Evolutionary conservation across 1,284 basidiomycete species (phyloP).

Genomic region (Cryptococcus floricola): DNA sequence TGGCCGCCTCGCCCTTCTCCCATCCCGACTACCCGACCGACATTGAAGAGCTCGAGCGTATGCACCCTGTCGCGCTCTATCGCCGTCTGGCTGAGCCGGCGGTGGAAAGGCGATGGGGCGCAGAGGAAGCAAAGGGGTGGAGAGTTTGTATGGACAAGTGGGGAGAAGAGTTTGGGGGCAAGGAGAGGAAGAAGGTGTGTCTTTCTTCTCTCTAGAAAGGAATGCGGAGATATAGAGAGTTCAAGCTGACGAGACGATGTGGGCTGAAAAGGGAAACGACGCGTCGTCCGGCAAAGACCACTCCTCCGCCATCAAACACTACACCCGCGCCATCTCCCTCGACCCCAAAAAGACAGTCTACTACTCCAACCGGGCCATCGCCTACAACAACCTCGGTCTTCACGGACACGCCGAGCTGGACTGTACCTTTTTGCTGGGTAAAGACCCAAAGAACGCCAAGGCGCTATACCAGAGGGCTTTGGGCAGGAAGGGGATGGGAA

Average conservation of each 20-base stretch:
- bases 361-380: slow-evolving; percentile 49
- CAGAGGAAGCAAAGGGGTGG: slow-evolving; percentile 34
- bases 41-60: slow-evolving; percentile 36
- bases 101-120: slow-evolving; percentile 20
- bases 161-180: slow-evolving; percentile 47
- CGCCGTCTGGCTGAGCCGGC: slow-evolving; percentile 43
- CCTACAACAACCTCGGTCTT: slow-evolving; percentile 42
- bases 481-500: slow-evolving; percentile 38
- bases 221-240: no score
- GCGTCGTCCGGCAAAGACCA: slow-evolving; percentile 35
- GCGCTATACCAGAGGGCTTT: slow-evolving; percentile 47
- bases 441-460: slow-evolving; percentile 47
- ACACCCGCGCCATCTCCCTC: slow-evolving; percentile 48
- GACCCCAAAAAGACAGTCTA: slow-evolving; percentile 50
- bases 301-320: slow-evolving; percentile 38
- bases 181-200: slow-evolving; percentile 44
- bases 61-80: slow-evolving; percentile 48
- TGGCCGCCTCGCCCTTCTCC: slow-evolving; percentile 45
- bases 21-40: slow-evolving; percentile 43
- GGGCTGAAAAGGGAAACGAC: slow-evolving; percentile 39
- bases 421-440: slow-evolving; percentile 41
- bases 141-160: slow-evolving; percentile 49
- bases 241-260: no score
- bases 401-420: slow-evolving; percentile 44
- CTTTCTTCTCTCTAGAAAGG: neutral